A percentile compares a stretch with the other conserved stretches of the same genome.
phyloP scores from a whole-genome alignment of 371 early-diverging fungal species.

The Funneliformis caledonium region DNA sequence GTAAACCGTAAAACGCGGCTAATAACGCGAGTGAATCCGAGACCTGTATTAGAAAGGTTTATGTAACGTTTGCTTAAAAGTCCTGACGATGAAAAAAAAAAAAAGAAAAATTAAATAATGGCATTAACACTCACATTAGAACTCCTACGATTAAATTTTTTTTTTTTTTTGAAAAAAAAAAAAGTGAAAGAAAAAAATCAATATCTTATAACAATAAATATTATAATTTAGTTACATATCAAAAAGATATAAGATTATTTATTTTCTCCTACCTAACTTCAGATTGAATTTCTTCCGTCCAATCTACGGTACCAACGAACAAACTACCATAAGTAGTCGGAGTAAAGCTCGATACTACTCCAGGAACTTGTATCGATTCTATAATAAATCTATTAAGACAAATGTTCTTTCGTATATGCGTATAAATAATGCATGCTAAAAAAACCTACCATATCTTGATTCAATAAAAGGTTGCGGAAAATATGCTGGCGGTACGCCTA shows the following conservation, averaged over 20 bases:
- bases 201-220: no score
- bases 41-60: not conserved
- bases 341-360: not conserved
- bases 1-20: constrained; percentile 19
- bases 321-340: constrained; percentile 6
- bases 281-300: constrained; percentile 8
- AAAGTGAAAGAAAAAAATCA: no score
- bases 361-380: constrained; percentile 23
- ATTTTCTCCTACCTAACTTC: constrained; percentile 5
- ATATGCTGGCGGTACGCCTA: constrained; percentile 19
- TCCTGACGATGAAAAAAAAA: not conserved
- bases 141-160: not conserved
- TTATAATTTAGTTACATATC: no score
- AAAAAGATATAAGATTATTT: not conserved
- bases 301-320: constrained; percentile 27
- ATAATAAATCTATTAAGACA: not conserved
- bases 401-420: not conserved
- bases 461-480: not conserved
- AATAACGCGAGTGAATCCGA: constrained; percentile 24
- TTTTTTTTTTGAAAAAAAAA: not conserved
- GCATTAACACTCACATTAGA: not conserved
- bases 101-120: not conserved
- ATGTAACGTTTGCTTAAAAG: not conserved
- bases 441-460: constrained; percentile 22
- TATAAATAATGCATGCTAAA: not conserved